Evolutionary conservation across 768 basidiomycete species (phyloP), one percentile per base, ranked within the genome.

Genomic region (Mycena belliarum): DNA sequence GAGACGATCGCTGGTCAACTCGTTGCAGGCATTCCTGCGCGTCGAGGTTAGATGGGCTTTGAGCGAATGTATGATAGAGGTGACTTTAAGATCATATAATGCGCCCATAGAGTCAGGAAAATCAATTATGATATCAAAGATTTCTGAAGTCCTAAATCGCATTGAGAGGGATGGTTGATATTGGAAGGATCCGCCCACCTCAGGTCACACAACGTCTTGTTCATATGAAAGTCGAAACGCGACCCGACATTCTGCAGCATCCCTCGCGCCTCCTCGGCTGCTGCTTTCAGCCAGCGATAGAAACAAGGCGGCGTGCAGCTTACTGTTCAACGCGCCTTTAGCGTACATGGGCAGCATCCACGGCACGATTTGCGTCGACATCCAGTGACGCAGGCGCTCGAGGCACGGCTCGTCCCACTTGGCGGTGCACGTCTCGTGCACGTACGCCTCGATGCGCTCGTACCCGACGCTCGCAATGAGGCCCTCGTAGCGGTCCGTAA

Each of bases 51-150:
- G 42, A 15, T 18, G 25, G 37, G 37, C 4, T 12, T 37, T 16
- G 45, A 52, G 6, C 21, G 35, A 29, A 43, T 23, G 10, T 25
- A 40, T 37, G 21, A 14, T n/a, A 26, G 35, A 1, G 51, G 60
- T 12, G 58, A 92, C 94, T 75, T 84, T 89, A 20, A 98, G 78
- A 73, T 99, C 97, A 55, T 89, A 81, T 20, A 98, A 73, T 0
- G 94, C 95, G 4, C 88, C 85, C 62, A 77, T 79, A 0, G 95
- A 96, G 59, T 95, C 91, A 0, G 96, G 95, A 65, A 85, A 95
- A 66, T 96, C 93, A 53, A 98, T 87, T 56, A 98, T 96, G 54
- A 98, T 97, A 63, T 96, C 93, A 68, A 97, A 98, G 20, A 98
- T 88, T 70, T 98, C 95, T 47, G 76, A 79, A 56, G 85, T 88